Evolutionary conservation across 768 basidiomycete species (phyloP).

Genomic region (Cantharellus anzutake): DNA sequence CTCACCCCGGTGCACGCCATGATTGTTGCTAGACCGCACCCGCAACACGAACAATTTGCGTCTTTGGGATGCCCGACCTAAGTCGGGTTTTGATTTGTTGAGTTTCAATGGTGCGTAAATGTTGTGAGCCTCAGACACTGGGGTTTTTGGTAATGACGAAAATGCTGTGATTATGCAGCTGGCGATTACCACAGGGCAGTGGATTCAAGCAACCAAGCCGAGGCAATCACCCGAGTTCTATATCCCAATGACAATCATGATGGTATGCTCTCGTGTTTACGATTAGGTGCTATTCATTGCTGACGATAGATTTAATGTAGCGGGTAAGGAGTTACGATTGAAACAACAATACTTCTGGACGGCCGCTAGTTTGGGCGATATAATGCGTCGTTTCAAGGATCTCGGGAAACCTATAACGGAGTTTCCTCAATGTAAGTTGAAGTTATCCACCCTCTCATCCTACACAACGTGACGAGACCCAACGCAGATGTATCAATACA

Average conservation of each 20-base stretch:
- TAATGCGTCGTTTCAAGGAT: conserved; percentile 85
- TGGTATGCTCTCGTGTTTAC: background rate
- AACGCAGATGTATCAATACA: conserved; percentile 68
- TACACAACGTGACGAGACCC: background rate
- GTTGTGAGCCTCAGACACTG: background rate
- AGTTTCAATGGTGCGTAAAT: conserved; percentile 66
- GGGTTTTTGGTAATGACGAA: background rate
- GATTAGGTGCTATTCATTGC: background rate
- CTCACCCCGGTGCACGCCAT: background rate
- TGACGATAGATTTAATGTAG: conserved; percentile 18
- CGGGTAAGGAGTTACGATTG: conserved; percentile 50
- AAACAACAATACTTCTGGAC: conserved; percentile 79
- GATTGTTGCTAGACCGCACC: conserved; percentile 24
- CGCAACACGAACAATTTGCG: conserved; percentile 77
- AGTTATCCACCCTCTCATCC: background rate
- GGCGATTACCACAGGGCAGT: conserved; percentile 88
- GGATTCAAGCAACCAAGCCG: conserved; percentile 73
- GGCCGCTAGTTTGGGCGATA: conserved; percentile 71
- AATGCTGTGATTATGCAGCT: conserved; percentile 24
- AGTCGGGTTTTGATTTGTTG: conserved; percentile 82
- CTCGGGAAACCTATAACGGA: conserved; percentile 58
- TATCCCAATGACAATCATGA: conserved; percentile 64
- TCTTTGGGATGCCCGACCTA: conserved; percentile 39
- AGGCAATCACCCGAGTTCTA: conserved; percentile 82
- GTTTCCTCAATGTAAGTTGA: conserved; percentile 56